Conservation (phyloP, 129 eudicot genomes). For the Deinandra increscens region DNA sequence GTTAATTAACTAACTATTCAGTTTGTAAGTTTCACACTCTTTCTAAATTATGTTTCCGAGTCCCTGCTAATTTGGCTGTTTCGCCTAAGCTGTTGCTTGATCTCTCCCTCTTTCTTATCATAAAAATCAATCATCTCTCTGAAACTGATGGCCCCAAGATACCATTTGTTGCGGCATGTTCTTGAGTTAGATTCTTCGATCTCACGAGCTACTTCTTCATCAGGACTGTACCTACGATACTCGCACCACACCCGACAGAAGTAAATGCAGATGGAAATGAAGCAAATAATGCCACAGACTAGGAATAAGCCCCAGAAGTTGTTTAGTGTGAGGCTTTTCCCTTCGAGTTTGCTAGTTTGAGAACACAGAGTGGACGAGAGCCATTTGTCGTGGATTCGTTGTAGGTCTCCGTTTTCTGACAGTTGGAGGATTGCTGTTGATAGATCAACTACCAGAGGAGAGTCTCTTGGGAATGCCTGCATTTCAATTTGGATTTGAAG, state of each 20-base stretch:
- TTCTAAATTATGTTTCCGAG: neutral
- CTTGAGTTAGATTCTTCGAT: conserved; percentile 32
- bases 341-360: conserved; percentile 34
- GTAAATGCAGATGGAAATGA: conserved; percentile 40
- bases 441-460: conserved; percentile 54
- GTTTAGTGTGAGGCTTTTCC: conserved; percentile 44
- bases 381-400: conserved; percentile 57
- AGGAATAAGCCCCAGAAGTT: conserved; percentile 78
- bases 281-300: conserved; percentile 55
- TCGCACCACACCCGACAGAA: conserved; percentile 41
- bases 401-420: conserved; percentile 54
- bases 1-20: too few species aligned
- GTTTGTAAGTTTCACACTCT: neutral
- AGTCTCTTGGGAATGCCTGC: conserved; percentile 58
- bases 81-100: conserved; percentile 42
- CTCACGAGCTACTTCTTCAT: conserved; percentile 31
- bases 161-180: conserved; percentile 22
- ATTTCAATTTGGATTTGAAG: neutral
- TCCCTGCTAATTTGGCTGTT: conserved; percentile 15
- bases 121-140: conserved; percentile 41
- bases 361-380: conserved; percentile 34
- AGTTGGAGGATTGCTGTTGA: conserved; percentile 55
- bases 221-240: conserved; percentile 44
- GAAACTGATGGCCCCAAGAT: conserved; percentile 33
- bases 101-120: conserved; percentile 55